Evolutionary conservation across 805 yeast genomes (phyloP).

Genomic region (Cyberlindnera suaveolens): DNA sequence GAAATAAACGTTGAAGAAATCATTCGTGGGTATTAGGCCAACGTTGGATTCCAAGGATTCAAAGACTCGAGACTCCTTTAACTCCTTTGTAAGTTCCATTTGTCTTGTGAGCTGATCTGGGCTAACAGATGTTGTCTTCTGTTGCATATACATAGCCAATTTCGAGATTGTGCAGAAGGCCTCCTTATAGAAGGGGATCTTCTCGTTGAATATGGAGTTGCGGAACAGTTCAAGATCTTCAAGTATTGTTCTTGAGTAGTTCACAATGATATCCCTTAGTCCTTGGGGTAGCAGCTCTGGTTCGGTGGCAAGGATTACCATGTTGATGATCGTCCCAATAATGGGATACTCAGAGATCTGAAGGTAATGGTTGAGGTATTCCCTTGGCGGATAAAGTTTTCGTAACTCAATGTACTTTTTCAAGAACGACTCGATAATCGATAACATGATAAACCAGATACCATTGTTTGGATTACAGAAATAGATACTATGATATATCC

Average conservation of each 20-base stretch:
- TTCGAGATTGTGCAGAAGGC: conserved; percentile 8
- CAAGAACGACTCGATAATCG: conserved; percentile 18
- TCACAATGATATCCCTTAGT: conserved; percentile 9
- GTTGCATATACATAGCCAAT: neutral
- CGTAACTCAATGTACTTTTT: conserved; percentile 14
- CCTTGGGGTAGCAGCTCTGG: conserved; percentile 12
- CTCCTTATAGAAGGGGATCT: conserved; percentile 14
- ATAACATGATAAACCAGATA: conserved; percentile 18
- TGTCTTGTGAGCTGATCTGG: conserved; percentile 3
- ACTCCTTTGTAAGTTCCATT: conserved; percentile 5
- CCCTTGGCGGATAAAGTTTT: conserved; percentile 11
- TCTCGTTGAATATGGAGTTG: conserved; percentile 10
- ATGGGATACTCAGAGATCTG: conserved; percentile 13
- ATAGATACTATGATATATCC: conserved; percentile 14
- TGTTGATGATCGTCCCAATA: conserved; percentile 6
- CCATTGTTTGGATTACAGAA: conserved; percentile 11
- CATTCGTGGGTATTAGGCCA: conserved; percentile 20
- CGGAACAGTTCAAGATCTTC: conserved; percentile 10
- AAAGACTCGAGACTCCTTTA: conserved; percentile 15
- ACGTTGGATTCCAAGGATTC: conserved; percentile 12
- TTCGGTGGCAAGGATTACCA: conserved; percentile 9
- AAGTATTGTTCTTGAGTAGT: conserved; percentile 6
- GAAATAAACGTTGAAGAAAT: conserved; percentile 17
- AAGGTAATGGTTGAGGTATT: conserved; percentile 7
- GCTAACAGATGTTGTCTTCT: neutral